Conservation (phyloP, 1,284 basidiomycete species). For the Polyporus tsugae region DNA sequence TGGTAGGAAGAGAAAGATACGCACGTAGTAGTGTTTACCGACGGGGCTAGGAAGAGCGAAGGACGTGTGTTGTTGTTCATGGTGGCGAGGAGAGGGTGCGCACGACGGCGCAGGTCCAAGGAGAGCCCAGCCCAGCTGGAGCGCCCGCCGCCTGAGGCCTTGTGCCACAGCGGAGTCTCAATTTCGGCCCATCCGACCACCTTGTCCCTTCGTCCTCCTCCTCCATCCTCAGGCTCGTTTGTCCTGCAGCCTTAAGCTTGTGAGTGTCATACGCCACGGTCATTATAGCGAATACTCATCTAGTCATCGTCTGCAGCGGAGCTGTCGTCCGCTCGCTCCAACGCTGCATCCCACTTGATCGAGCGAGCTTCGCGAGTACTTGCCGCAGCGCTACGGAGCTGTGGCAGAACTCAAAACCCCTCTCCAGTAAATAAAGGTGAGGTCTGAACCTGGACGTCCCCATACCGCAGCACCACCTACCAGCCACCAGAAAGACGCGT, state of each 20-base stretch:
- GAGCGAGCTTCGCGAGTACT: not conserved
- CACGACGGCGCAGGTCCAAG: conserved; percentile 29
- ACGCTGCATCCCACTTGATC: not conserved
- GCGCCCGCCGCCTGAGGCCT: conserved; percentile 23
- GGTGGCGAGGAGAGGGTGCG: conserved; percentile 40
- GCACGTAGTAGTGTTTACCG: conserved; percentile 81
- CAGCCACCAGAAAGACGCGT: not conserved
- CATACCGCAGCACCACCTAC: not conserved
- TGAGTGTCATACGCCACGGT: not conserved
- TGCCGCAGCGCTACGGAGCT: not conserved
- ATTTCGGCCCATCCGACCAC: conserved; percentile 18
- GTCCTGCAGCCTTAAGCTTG: conserved; percentile 1
- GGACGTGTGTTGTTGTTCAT: conserved; percentile 70
- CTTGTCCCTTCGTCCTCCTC: conserved; percentile 7
- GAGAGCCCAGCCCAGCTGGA: conserved; percentile 22
- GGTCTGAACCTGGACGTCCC: not conserved
- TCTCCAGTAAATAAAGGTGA: not conserved
- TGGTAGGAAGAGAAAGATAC: conserved; percentile 37
- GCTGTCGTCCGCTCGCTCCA: not conserved
- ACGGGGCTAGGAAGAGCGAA: conserved; percentile 72
- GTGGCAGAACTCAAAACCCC: not conserved
- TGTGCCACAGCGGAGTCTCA: conserved; percentile 35
- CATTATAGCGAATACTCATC: not conserved
- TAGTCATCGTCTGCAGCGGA: not conserved
- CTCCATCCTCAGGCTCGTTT: not conserved